A percentile compares a stretch with the other conserved stretches of the same genome.
phyloP scores from a whole-genome alignment of 2,329 filamentous ascomycete species.

The Colletotrichum ledebouriae region DNA sequence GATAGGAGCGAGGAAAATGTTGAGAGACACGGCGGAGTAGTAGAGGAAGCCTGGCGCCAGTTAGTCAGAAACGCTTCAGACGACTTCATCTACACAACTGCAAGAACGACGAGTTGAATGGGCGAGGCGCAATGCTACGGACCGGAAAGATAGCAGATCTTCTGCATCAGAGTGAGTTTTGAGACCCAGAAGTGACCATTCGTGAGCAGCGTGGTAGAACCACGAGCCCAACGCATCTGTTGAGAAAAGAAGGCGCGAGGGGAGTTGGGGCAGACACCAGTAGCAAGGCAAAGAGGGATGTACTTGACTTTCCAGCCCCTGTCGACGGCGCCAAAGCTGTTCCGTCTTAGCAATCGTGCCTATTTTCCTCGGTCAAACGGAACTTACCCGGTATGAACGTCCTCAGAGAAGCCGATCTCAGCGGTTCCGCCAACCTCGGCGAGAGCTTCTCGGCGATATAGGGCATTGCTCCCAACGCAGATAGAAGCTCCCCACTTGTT shows the following conservation, averaged over 20 bases:
- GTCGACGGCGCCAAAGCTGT: conserved; percentile 55
- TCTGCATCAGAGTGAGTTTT: conserved; percentile 54
- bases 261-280: conserved; percentile 58
- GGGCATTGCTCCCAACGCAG: conserved; percentile 58
- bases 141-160: conserved; percentile 58
- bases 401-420: conserved; percentile 58
- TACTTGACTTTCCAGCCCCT: conserved; percentile 59
- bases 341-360: neutral
- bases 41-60: conserved; percentile 50
- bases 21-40: conserved; percentile 56
- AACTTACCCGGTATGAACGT: conserved; percentile 57
- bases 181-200: conserved; percentile 57
- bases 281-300: conserved; percentile 56
- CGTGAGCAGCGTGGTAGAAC: conserved; percentile 56
- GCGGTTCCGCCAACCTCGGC: conserved; percentile 57
- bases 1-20: conserved; percentile 56
- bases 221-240: conserved; percentile 60
- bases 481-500: conserved; percentile 57
- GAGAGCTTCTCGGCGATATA: conserved; percentile 56
- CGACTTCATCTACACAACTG: too few species aligned
- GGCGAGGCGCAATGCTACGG: conserved; percentile 1
- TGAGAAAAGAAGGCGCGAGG: conserved; percentile 58
- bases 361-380: neutral
- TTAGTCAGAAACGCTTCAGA: neutral
- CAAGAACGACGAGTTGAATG: too few species aligned